These are phyloP conservation scores for Zangia roseola DNA, from an alignment of 768 basidiomycete species.

Conservation along the genomic window DNA sequence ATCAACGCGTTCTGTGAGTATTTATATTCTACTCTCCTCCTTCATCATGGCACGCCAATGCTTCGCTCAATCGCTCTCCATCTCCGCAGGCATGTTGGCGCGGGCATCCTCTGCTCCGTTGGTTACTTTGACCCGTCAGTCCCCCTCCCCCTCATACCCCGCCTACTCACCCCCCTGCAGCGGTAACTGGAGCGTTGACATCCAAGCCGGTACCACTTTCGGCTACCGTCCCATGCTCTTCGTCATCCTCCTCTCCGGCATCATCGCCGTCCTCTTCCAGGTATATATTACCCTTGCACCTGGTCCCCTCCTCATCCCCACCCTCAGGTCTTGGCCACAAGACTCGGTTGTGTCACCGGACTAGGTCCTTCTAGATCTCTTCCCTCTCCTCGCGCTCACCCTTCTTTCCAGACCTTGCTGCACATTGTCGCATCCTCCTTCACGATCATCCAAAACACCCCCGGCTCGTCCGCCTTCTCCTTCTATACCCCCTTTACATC, in stretches of 20 bases:
- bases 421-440: conserved; percentile 48
- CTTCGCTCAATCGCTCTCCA: conserved; percentile 24
- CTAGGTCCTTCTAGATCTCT: conserved; percentile 12
- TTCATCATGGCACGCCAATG: no score
- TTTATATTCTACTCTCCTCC: no score
- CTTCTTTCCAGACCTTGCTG: conserved; percentile 38
- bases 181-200: conserved; percentile 46
- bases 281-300: not conserved
- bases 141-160: not conserved
- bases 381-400: not conserved
- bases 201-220: conserved; percentile 41
- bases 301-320: not conserved
- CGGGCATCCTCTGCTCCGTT: conserved; percentile 39
- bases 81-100: conserved; percentile 36
- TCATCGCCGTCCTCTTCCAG: conserved; percentile 46
- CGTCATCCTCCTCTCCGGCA: conserved; percentile 44
- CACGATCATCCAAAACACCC: conserved; percentile 42
- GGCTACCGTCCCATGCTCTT: conserved; percentile 47
- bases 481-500: conserved; percentile 47
- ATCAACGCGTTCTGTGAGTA: no score
- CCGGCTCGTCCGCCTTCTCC: conserved; percentile 35
- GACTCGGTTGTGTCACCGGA: conserved; percentile 38
- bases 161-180: conserved; percentile 4
- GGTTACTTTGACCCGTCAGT: conserved; percentile 37
- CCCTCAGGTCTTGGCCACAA: conserved; percentile 36